Base-by-base conservation (phyloP, 2,329 filamentous ascomycete species). In the Pleurostoma richardsiae region DNA sequence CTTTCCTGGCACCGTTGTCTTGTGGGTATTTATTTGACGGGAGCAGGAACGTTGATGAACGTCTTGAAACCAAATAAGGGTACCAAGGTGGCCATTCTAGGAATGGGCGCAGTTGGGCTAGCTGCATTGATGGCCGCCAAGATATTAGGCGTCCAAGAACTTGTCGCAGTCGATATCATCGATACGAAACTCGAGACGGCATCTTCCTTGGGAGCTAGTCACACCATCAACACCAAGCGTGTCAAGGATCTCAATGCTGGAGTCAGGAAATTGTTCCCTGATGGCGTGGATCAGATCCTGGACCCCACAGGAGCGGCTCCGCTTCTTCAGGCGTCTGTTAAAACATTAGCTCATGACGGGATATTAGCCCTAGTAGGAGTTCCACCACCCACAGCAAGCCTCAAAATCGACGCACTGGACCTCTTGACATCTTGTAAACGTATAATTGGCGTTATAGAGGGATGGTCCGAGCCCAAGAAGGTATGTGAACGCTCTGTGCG, bases 81-180 rank as follows among this genome's bases (percentile, higher is more conserved):
- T 3, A 51, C 54, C 6, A 47, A 55, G 2, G 52, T 72, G 1
- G 63, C 60, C 4, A 54, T 72, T 0, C 59, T 70, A 3, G 70
- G 70, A 0, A 56, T 64, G 4, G 70, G 69, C n/a, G 61, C 62
- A 10, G 70, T 72, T 0, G 70, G 69, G 0, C 50, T 71, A 0
- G 60, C 62, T 0, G 70, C 67, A 0, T 49, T 72, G 6, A 67
- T 69, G 59, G 67, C 67, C 1, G 60, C 67, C 1, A 63, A 61
- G 28, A 45, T 58, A 33, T 39, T 57, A 2, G 55, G 54, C 6
- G 59, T 58, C 3, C 53, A 54, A 38, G 55, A 52, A 41, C 65
- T 77, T 43, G 68, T 77, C 7, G 73, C 66, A 4, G 63, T 75
- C 6, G 74, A 77, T 50, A 58, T 74, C 7, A 61, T 73, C 10